Evolutionary conservation across 495 filamentous ascomycete species (phyloP), one percentile per base, ranked within the genome.

Genomic region (Penicillium ochrochloron): DNA sequence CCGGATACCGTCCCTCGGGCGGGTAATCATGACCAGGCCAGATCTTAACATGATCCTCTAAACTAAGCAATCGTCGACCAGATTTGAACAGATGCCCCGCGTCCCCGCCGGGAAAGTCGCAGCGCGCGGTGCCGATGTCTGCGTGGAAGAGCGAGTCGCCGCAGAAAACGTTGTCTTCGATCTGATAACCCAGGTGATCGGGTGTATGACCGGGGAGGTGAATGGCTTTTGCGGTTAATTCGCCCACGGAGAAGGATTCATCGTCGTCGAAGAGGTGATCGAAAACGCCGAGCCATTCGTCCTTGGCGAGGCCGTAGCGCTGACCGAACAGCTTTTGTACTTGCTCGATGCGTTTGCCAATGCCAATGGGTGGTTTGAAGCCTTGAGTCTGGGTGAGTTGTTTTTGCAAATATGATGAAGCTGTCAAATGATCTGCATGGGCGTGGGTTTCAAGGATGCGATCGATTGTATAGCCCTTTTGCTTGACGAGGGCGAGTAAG

Each of bases 401-500:
- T 2, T 57, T 61, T 66, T 86, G 85, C 1, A 89, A 75, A 61
- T 88, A 89, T 6, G 70, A 73, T 0, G 85, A 71, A 0, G 86
- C 81, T 1, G 84, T 88, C n/a, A 88, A 70, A 66, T 89, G 86
- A 73, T 88, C 86, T 48, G 87, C 87, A 66, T 89, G 87, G 14
- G 78, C 80, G 66, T 88, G 86, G 0, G 87, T 88, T 67, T 89
- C 87, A 21, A 89, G 77, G 34, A 89, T 81, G 7, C 60, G 64
- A 2, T 66, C 68, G 50, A 88, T 70, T 10, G 35, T 77, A 70
- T 87, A 88, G 9, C 76, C 76, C 2, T 84, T 64, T 27, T 77
- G 61, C 11, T 68, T 58, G 51, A 83, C 66, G 5, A 84, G 31
- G 0, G 67, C 34, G 0, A 89, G 74, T 0, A 89, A 58, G 0